phyloP scores from a whole-genome alignment of 2,329 filamentous ascomycete genomes.

The Aurifilum marmelostoma region DNA sequence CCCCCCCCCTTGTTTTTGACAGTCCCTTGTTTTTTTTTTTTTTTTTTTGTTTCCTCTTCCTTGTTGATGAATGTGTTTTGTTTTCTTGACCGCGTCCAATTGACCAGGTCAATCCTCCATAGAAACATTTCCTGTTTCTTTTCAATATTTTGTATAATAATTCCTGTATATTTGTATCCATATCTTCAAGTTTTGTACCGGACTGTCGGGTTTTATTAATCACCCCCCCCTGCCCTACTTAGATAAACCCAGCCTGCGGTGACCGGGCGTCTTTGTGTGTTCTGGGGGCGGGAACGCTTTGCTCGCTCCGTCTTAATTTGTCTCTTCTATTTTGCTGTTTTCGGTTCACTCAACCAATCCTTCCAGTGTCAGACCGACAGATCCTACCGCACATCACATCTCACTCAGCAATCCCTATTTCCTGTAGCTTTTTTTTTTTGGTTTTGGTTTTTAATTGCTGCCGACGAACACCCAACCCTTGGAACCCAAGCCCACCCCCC shows the following conservation, averaged over 20 bases:
- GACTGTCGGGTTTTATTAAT: not conserved
- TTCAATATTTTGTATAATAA: no score
- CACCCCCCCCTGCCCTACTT: not conserved
- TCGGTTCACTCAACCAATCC: not conserved
- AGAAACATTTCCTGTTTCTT: no score
- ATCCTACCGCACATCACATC: slow-evolving; percentile 8
- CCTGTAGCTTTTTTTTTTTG: no score
- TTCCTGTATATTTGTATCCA: no score
- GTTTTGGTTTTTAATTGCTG: slow-evolving; percentile 1
- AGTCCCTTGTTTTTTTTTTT: no score
- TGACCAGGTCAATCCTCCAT: not conserved
- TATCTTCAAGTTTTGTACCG: no score
- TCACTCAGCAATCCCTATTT: not conserved
- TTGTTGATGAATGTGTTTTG: not conserved
- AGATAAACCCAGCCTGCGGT: not conserved
- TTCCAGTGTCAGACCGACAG: not conserved
- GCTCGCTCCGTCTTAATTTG: not conserved
- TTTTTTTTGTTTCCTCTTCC: no score
- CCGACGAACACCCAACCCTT: no score
- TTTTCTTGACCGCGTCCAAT: not conserved
- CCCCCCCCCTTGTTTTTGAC: no score
- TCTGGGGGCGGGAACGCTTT: no score
- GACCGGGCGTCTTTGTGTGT: not conserved
- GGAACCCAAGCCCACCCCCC: no score
- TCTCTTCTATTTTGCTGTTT: slow-evolving; percentile 16